phyloP scores from a whole-genome alignment of 2,329 filamentous ascomycete species.

The Hypoxylon sp. region DNA sequence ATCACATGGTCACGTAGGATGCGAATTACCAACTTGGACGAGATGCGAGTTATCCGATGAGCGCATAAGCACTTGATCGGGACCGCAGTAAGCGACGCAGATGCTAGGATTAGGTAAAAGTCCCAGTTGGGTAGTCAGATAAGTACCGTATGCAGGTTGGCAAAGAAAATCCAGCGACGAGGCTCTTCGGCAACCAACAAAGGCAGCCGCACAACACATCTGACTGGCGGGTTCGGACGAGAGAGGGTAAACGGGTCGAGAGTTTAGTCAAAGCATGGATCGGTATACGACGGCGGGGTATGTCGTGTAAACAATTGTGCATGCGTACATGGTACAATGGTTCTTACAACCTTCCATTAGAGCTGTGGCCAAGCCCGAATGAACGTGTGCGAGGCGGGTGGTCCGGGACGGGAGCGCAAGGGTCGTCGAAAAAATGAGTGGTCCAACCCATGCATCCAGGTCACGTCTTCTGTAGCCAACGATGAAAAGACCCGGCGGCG shows the following conservation, averaged over 20 bases:
- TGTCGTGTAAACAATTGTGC: conserved; percentile 42
- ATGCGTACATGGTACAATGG: conserved; percentile 37
- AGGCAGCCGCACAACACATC: conserved; percentile 28
- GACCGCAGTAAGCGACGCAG: conserved; percentile 39
- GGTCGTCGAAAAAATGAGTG: conserved; percentile 33
- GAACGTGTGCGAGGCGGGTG: conserved; percentile 33
- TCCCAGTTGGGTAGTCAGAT: conserved; percentile 17
- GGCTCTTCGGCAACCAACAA: conserved; percentile 41
- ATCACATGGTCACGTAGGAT: conserved; percentile 21
- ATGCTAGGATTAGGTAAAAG: conserved; percentile 23
- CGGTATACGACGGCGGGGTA: conserved; percentile 43
- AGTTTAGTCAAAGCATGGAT: conserved; percentile 24
- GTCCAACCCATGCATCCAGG: conserved; percentile 23
- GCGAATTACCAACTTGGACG: conserved; percentile 12
- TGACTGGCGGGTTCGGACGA: conserved; percentile 21
- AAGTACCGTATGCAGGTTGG: conserved; percentile 18
- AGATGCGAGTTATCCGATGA: conserved; percentile 20
- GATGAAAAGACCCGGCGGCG: conserved; percentile 12
- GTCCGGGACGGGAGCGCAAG: conserved; percentile 31
- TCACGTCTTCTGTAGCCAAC: conserved; percentile 34
- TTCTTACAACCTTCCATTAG: conserved; percentile 24
- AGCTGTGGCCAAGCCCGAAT: conserved; percentile 35
- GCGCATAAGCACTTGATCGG: conserved; percentile 22
- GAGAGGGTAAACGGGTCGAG: conserved; percentile 20
- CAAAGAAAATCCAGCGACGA: conserved; percentile 32